These are phyloP conservation scores for Blastomyces emzantsi DNA, from an alignment of 2,329 filamentous ascomycete species.

Conservation along the genomic window DNA sequence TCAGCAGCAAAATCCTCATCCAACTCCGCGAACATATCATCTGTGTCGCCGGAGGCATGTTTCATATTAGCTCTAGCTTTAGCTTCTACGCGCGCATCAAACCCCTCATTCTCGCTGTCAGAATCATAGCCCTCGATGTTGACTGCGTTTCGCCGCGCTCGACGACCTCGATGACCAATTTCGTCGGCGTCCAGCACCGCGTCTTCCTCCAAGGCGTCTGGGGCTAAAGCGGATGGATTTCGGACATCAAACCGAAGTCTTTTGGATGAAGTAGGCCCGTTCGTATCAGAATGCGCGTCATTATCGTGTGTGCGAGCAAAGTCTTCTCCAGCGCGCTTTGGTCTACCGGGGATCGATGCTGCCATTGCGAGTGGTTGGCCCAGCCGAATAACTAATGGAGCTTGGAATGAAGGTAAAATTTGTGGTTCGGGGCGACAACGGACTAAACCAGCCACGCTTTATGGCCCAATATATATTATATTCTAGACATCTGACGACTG, in stretches of 20 bases:
- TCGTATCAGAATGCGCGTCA: slow-evolving; percentile 29
- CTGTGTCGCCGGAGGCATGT: slow-evolving; percentile 36
- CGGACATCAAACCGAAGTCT: slow-evolving; percentile 89
- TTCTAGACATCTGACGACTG: not conserved
- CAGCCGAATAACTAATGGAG: not conserved
- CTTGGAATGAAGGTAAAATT: not conserved
- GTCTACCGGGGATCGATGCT: slow-evolving; percentile 57
- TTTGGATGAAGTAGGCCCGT: slow-evolving; percentile 49
- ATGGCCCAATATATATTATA: not conserved
- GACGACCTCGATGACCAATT: slow-evolving; percentile 62
- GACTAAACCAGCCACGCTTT: not conserved
- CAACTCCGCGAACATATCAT: slow-evolving; percentile 72
- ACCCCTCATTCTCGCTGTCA: slow-evolving; percentile 84
- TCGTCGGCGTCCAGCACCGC: slow-evolving; percentile 82
- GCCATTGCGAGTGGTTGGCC: slow-evolving; percentile 31
- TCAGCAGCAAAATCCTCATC: slow-evolving; percentile 51
- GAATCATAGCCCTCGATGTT: slow-evolving; percentile 97
- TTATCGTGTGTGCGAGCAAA: slow-evolving; percentile 68
- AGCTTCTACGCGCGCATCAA: slow-evolving; percentile 62
- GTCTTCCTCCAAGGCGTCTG: slow-evolving; percentile 62
- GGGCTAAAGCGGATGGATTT: slow-evolving; percentile 84
- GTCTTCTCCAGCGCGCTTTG: slow-evolving; percentile 73
- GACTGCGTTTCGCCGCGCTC: slow-evolving; percentile 83
- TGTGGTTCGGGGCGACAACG: not conserved
- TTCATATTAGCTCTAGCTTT: slow-evolving; percentile 37